Base-by-base conservation (phyloP, 1,284 basidiomycete genomes). In the Trametes versicolor region DNA sequence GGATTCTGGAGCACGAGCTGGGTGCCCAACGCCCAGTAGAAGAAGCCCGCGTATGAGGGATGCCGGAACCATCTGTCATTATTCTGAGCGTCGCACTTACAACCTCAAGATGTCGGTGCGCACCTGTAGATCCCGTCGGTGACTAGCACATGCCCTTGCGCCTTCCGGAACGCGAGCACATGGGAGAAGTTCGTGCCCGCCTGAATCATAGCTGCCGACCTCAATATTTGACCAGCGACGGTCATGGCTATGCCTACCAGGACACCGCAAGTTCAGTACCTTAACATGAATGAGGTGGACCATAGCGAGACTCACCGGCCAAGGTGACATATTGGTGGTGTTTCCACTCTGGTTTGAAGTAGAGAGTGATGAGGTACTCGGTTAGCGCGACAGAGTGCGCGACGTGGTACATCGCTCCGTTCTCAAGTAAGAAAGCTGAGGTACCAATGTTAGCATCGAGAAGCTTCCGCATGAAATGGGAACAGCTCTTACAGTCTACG, bases 1-100 rank as follows among this genome's bases (percentile, higher is more conserved):
- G 94, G 87, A 76, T 99, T 99, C 72, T 94, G 94, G 29, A 99
- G 83, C 4, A 96, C 86, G n/a, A 99, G 78, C 75, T 99, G 97
- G 0, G 97, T 98, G 1, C 95, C 95, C 36, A 99, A 73, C 0
- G 96, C 97, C 97, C 97, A 99, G 78, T 97, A 99, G 79, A 94
- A 98, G 83, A 99, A 99, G 3, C 97, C 98, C 0, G 94, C 88
- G 73, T 99, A 99, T 0, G 96, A 98, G 10, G 98, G 98, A 77
- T 99, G 98, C 5, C 98, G 89, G 64, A 91, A 93, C 86, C 89
- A 95, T 27, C 95, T 96, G 70, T 50, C 39, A 10, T 23, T 29
- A 21, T n/a, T 55, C 37, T 21, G 27, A 25, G 47, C 4, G 1
- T 9, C 12, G 19, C 2, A 17, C 12, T 6, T 2, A 29, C 9